Evolutionary conservation across 148 eudicot genomes (phyloP), one percentile per base, ranked within the genome.

Genomic region (Amaranthus cruentus): DNA sequence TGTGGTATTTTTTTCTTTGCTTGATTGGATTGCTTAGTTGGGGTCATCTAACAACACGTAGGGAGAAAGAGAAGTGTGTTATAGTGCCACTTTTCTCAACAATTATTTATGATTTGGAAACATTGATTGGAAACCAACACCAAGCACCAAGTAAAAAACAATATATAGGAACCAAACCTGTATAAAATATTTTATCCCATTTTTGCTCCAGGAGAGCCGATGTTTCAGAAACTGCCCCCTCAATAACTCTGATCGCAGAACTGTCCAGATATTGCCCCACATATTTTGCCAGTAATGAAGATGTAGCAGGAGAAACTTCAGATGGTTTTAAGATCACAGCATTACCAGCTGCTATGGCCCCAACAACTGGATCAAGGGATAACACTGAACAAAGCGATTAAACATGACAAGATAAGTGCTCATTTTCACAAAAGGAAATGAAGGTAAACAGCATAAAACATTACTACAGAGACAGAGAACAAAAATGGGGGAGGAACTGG

Each of bases 301-400:
- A 85, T 12, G 91, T 81, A 61, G 93, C 88, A 50, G 93, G 92
- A 72, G 97, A 78, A 61, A 92, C 63, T 84, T 92, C 97, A 6
- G 97, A 92, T 58, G 97, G 93, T 73, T 92, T 92, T 64, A 92
- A 76, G 48, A 90, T 88, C 52, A 92, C 90, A 68, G 84, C 85
- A 76, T 92, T 92, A 54, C 97, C 97, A 43, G 97, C 96, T 76
- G 93, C 86, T 53, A 92, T 86, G 62, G 97, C 97, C 68, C 91
- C 97, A 38, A 92, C 81, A 18, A 92, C 84, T 14, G 97, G 97
- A 71, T 92, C 91, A 59, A 92, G 81, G n/a, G 96, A 87, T 78
- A 92, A 73, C 78, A 87, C 96, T 92, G 74, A 69, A 69, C 10
- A 44, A 15, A 69, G 2, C 15, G 28, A 66, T 54, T 42, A 72